Conservation (phyloP, 139 green algal genomes). For the Bryopsis sp. region DNA sequence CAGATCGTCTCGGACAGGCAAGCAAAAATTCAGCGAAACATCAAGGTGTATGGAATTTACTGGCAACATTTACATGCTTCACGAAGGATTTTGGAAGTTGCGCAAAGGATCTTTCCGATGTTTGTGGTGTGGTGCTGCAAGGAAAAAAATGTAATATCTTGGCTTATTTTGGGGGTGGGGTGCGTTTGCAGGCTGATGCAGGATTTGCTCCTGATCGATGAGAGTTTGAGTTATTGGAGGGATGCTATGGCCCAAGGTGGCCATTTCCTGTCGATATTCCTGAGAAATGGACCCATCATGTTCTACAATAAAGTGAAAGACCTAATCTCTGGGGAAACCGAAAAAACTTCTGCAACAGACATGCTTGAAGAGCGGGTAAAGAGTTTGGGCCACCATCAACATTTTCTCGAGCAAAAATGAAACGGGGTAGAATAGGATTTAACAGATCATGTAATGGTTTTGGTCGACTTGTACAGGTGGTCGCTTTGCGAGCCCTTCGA, state of each 20-base stretch:
- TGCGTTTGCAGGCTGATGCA: not conserved
- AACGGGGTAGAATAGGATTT: no score
- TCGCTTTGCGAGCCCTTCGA: not conserved
- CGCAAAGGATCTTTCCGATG: not conserved
- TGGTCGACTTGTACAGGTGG: not conserved
- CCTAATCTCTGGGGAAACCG: not conserved
- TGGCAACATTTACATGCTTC: no score
- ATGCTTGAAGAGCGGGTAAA: constrained; percentile 14
- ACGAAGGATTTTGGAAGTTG: no score
- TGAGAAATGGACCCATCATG: not conserved
- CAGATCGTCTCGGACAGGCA: constrained; percentile 8
- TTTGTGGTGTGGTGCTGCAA: not conserved
- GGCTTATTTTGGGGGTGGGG: no score
- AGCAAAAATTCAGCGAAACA: no score
- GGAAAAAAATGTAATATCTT: not conserved
- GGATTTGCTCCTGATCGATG: not conserved
- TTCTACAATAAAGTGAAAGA: not conserved
- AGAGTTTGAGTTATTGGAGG: constrained; percentile 8
- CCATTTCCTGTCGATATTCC: not conserved
- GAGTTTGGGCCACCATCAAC: not conserved
- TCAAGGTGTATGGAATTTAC: no score
- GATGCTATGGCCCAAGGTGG: no score
- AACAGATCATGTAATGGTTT: no score
- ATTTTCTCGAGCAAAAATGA: no score
- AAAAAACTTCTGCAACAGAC: not conserved